Evolutionary conservation across 2,329 filamentous ascomycete species (phyloP).

Genomic region (Fusarium graminum): DNA sequence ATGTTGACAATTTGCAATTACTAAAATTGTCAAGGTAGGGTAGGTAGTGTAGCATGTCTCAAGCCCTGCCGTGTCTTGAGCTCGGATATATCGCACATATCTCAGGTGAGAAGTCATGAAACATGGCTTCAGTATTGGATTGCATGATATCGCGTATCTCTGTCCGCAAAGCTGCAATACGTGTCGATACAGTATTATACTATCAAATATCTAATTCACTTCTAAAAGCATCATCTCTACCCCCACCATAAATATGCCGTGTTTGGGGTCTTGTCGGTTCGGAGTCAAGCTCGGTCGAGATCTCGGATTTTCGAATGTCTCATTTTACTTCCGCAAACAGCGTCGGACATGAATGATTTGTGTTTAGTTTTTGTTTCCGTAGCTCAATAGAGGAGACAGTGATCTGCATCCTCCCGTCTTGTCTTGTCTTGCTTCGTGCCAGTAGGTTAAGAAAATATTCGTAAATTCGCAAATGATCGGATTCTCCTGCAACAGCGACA

Average conservation of each 20-base stretch:
- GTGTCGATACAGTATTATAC: too few relatives aligned
- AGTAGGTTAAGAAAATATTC: not conserved
- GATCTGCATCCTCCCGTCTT: constrained; percentile 8
- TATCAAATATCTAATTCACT: too few relatives aligned
- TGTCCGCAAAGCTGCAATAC: not conserved
- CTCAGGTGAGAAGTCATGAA: not conserved
- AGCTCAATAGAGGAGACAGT: not conserved
- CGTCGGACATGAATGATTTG: constrained; percentile 9
- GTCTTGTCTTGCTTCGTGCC: constrained; percentile 9
- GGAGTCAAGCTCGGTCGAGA: constrained; percentile 29
- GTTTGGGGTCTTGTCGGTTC: constrained; percentile 34
- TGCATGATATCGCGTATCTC: too few relatives aligned
- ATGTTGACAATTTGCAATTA: constrained; percentile 23
- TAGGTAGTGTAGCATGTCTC: constrained; percentile 6
- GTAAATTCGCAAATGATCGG: constrained; percentile 24
- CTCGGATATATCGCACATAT: not conserved
- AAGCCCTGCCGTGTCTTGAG: not conserved
- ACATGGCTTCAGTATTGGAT: too few relatives aligned
- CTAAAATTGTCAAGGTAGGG: constrained; percentile 10
- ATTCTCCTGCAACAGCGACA: constrained; percentile 2
- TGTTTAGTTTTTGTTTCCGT: not conserved
- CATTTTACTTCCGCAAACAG: constrained; percentile 13
- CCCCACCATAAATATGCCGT: not conserved
- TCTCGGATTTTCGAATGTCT: constrained; percentile 33
- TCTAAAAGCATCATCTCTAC: too few relatives aligned